Conservation (phyloP, 1,284 basidiomycete genomes). For the Chalciporus sp. region DNA sequence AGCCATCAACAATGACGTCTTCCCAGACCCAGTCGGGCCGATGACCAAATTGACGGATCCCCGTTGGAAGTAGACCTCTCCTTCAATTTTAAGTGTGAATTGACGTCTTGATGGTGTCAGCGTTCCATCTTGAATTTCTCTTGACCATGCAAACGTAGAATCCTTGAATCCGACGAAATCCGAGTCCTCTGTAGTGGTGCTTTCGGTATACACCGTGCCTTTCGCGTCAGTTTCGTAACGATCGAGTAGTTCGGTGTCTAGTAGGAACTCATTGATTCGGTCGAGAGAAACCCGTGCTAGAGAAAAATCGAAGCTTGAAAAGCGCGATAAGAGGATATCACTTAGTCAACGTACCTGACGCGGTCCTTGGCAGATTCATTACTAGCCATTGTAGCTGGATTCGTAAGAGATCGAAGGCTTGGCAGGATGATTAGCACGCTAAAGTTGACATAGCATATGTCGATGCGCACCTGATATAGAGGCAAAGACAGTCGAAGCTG, state of each 20-base stretch:
- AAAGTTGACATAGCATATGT: neutral
- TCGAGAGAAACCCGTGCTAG: constrained; percentile 41
- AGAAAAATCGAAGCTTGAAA: constrained; percentile 11
- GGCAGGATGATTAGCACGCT: neutral
- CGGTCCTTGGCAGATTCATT: constrained; percentile 18
- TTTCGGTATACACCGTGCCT: too few species aligned
- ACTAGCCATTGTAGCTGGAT: constrained; percentile 19
- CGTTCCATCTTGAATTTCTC: constrained; percentile 11
- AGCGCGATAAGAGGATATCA: neutral
- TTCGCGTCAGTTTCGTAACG: constrained; percentile 21
- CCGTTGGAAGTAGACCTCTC: constrained; percentile 58
- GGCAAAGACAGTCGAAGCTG: constrained; percentile 28
- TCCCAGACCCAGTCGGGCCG: constrained; percentile 57
- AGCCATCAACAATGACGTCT: constrained; percentile 53
- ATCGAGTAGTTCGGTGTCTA: constrained; percentile 40
- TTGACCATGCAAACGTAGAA: constrained; percentile 32
- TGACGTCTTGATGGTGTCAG: constrained; percentile 25
- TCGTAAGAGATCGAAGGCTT: constrained; percentile 27
- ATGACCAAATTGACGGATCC: constrained; percentile 63
- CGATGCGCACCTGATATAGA: constrained; percentile 22
- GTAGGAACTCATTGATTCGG: constrained; percentile 42
- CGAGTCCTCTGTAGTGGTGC: constrained; percentile 1
- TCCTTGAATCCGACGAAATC: constrained; percentile 31
- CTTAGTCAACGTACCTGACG: constrained; percentile 17
- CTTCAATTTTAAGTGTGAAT: constrained; percentile 52